A percentile compares a stretch with the other conserved stretches of the same genome.
These are phyloP conservation scores for Flammula alnicola DNA, from an alignment of 1,284 basidiomycete genomes.

Conservation along the genomic window DNA sequence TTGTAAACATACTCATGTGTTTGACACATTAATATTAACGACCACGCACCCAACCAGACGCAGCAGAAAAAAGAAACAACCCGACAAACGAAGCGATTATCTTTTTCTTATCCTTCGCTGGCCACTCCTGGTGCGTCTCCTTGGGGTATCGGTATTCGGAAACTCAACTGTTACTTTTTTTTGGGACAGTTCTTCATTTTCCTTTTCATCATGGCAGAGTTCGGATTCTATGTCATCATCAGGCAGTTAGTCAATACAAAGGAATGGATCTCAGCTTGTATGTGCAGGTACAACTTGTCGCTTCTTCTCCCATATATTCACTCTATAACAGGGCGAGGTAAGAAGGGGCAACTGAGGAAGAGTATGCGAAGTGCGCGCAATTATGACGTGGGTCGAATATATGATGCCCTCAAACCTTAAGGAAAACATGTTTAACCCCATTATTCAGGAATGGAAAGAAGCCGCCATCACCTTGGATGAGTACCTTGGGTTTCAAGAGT, in stretches of 20 bases:
- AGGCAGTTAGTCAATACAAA: conserved; percentile 84
- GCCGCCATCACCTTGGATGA: conserved; percentile 82
- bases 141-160: neutral
- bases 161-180: neutral
- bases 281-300: conserved; percentile 38
- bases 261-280: conserved; percentile 87
- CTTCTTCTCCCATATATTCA: no score
- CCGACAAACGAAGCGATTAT: conserved; percentile 71
- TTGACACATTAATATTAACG: neutral
- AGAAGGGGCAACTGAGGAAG: conserved; percentile 79
- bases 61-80: conserved; percentile 50
- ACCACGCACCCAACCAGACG: conserved; percentile 37
- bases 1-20: conserved; percentile 20
- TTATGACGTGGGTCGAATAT: conserved; percentile 55
- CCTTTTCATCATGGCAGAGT: conserved; percentile 84
- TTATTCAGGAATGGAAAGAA: conserved; percentile 78
- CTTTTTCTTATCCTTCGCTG: conserved; percentile 84
- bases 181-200: conserved; percentile 87
- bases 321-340: conserved; percentile 70
- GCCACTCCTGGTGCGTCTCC: conserved; percentile 78
- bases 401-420: neutral
- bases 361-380: conserved; percentile 75
- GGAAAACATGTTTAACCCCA: conserved; percentile 4
- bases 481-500: conserved; percentile 83
- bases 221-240: conserved; percentile 85